Conservation (phyloP, 805 yeast genomes). For the Priceomyces haplophilus region DNA sequence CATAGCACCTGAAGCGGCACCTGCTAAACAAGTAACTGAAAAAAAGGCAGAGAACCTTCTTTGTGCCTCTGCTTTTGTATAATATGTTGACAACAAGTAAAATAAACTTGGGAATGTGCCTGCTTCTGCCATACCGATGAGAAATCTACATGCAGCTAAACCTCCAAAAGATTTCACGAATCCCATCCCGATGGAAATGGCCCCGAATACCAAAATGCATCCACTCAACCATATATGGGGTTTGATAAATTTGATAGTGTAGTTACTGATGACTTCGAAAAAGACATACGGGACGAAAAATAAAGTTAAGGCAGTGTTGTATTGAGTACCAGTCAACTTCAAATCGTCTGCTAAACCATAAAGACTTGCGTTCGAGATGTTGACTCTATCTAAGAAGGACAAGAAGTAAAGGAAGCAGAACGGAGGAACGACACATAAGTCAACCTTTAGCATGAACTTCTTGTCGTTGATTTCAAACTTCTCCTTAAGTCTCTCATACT, state of each 20-base stretch:
- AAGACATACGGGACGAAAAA: conserved; percentile 69
- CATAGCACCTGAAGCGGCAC: conserved; percentile 75
- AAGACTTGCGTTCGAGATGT: conserved; percentile 75
- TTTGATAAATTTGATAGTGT: conserved; percentile 51
- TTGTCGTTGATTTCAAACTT: conserved; percentile 49
- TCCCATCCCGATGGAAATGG: conserved; percentile 63
- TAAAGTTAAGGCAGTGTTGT: conserved; percentile 61
- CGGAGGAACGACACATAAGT: conserved; percentile 70
- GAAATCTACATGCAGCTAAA: conserved; percentile 58
- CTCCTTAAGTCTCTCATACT: conserved; percentile 22
- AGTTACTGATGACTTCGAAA: conserved; percentile 65
- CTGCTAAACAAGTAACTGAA: conserved; percentile 69
- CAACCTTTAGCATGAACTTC: conserved; percentile 61
- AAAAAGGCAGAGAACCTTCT: conserved; percentile 68
- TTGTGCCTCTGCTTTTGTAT: conserved; percentile 63
- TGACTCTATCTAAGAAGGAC: conserved; percentile 78
- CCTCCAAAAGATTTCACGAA: conserved; percentile 57
- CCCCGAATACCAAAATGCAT: conserved; percentile 63
- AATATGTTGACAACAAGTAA: conserved; percentile 65
- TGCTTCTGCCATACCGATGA: conserved; percentile 66
- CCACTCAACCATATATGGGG: conserved; percentile 65
- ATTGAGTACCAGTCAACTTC: conserved; percentile 54
- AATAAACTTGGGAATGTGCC: conserved; percentile 76
- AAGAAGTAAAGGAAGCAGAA: conserved; percentile 71
- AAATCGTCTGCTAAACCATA: conserved; percentile 63